Evolutionary conservation across 306 rosid species (phyloP), one percentile per base, ranked within the genome.

Genomic region (Castanospermum australe): DNA sequence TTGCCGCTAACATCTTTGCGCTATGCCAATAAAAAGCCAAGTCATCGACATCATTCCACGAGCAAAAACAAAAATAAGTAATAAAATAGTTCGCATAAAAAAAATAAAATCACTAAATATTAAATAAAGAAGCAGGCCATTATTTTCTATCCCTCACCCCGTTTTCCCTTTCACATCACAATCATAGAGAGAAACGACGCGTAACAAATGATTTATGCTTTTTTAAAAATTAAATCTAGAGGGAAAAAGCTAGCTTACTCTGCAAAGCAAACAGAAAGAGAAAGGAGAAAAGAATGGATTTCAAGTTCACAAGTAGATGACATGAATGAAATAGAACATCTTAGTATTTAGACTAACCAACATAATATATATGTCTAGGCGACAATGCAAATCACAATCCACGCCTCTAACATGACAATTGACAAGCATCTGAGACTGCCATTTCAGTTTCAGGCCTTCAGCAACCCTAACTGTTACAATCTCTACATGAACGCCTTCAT

Each of bases 311-410:
- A 22, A 15, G 77, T 25, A 79, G 39, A 47, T 79, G 14, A 60
- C 83, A 48, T 61, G 83, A 60, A 71, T 79, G 65, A 36, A 61
- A 79, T 48, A 55, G 25, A 59, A 44, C 63, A 78, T 32, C 70
- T 68, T 60, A 56, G n/a, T 5, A 10, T 48, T 57, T 57, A 20
- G 82, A 69, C 82, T 32, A 69, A 57, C 71, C 77, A 78, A 56
- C 61, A n/a, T 17, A 39, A 30, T n/a, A 8, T 44, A 21, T 8
- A 6, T 9, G 28, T n/a, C n/a, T 4, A 38, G 17, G 47, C 70
- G 42, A 52, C 4, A 64, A 14, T n/a, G 66, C 45, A 8, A 33
- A 79, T 71, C 63, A 72, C 59, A 42, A 55, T 72, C 59, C 73
- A 51, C 51, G 12, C 44, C 75, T 21, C 65, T 22, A 52, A 63